Percentiles rank a stretch among this genome's conserved stretches.
phyloP scores from a whole-genome alignment of 768 basidiomycete genomes.

The Dioszegia crocea region DNA sequence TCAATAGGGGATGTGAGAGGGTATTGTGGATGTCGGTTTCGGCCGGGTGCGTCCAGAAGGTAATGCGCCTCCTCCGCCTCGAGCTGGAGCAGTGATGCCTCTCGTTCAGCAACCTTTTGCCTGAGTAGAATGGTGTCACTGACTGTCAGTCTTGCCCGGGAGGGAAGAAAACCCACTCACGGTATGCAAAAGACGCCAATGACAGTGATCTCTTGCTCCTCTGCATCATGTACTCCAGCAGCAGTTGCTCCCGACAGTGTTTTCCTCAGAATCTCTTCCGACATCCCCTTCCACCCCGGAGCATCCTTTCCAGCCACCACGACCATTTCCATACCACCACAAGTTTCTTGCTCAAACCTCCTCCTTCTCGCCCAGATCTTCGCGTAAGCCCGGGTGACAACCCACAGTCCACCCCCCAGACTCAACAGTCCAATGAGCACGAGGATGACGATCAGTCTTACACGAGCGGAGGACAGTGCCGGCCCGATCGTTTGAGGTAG shows the following conservation, averaged over 20 bases:
- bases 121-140: constrained; percentile 70
- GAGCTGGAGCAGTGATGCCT: constrained; percentile 71
- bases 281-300: constrained; percentile 67
- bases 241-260: constrained; percentile 56
- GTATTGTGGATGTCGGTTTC: background rate
- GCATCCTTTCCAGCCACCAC: constrained; percentile 65
- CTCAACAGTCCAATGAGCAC: constrained; percentile 62
- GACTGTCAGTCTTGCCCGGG: constrained; percentile 3
- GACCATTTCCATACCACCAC: constrained; percentile 68
- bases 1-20: background rate
- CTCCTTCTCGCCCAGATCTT: constrained; percentile 57
- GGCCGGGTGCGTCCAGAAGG: constrained; percentile 28
- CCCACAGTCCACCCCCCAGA: constrained; percentile 62
- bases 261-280: constrained; percentile 69
- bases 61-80: constrained; percentile 54
- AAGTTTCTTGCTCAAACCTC: constrained; percentile 62
- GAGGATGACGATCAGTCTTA: constrained; percentile 66
- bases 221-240: background rate
- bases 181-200: constrained; percentile 69
- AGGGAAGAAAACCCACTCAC: constrained; percentile 51
- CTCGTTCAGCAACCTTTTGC: constrained; percentile 67
- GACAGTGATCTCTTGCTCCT: constrained; percentile 53
- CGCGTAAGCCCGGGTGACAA: constrained; percentile 64
- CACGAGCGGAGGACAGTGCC: constrained; percentile 51
- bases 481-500: constrained; percentile 42